Conservation (phyloP, 768 basidiomycete species). For the Boletus rubescentipes region DNA sequence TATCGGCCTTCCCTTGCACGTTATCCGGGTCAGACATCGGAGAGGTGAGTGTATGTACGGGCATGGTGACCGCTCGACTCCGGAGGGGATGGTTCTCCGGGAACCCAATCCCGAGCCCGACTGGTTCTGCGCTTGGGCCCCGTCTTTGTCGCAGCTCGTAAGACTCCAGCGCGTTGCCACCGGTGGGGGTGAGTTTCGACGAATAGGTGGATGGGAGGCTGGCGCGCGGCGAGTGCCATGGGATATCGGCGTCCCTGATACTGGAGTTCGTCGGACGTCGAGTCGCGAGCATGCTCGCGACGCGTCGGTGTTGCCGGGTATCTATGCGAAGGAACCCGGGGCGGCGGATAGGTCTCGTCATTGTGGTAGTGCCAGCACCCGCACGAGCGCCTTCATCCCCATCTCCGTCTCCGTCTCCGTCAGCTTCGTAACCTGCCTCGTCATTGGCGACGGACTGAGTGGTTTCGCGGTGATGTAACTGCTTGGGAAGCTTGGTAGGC, state of each 20-base stretch:
- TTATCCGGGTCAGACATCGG: not conserved
- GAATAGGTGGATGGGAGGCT: not conserved
- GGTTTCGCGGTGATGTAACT: not conserved
- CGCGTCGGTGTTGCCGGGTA: constrained; percentile 26
- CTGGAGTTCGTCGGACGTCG: constrained; percentile 3
- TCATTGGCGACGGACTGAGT: constrained; percentile 4
- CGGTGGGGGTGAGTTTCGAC: not conserved
- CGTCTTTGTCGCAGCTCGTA: constrained; percentile 17
- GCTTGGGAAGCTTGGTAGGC: constrained; percentile 2
- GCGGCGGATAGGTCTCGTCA: not conserved
- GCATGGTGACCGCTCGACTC: constrained; percentile 21
- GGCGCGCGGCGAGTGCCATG: not conserved
- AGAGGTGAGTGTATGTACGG: constrained; percentile 1
- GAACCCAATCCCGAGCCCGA: constrained; percentile 29
- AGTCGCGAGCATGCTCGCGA: constrained; percentile 25
- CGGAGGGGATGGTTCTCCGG: constrained; percentile 24
- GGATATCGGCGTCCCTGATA: not conserved
- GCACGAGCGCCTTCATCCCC: not conserved
- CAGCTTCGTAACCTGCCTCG: constrained; percentile 28
- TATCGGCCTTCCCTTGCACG: not conserved
- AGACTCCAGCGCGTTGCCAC: not conserved
- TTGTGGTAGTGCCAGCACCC: not conserved
- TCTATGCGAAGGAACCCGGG: constrained; percentile 24
- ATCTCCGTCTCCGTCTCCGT: constrained; percentile 10
- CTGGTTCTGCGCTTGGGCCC: constrained; percentile 1